Evolutionary conservation across 179 eudicot genomes (phyloP), one percentile per base, ranked within the genome.

Genomic region (Dionaea muscipula): DNA sequence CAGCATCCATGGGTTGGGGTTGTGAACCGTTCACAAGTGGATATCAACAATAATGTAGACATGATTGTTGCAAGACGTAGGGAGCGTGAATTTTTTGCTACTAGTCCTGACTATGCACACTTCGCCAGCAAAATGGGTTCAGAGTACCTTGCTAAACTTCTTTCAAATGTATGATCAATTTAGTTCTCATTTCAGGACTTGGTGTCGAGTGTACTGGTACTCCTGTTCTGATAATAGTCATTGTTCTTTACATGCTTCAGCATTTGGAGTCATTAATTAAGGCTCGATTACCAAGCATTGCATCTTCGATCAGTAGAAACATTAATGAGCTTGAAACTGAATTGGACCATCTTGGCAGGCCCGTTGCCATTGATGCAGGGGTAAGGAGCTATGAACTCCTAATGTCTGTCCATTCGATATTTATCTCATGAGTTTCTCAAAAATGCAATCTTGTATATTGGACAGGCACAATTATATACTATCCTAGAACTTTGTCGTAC

Each of bases 11-110:
- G 90, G 90, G 83, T 83, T 44, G 90, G 90, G 47, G 60, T 75
- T 56, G 90, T 83, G 41, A 82, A 82, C 51, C 81, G 81, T 21
- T 80, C 90, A 8, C 90, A 82, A 65, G 85, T 85, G 45, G 89
- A 82, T 56, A 65, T 75, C 20, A 82, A 77, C 60, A 79, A 55
- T 58, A 71, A 75, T 51, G 65, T 78, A 20, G 76, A 83, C 61
- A 79, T 83, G 79, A 62, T 77, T 60, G 77, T 68, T 55, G 85
- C 85, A 60, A 70, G 85, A 59, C 59, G 63, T 18, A 76, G 62
- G 19, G 90, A 83, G 71, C 72, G 64, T 56, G 81, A 77, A 50
- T 83, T 63, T 39, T 80, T 83, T 62, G 66, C 72, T 28, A 68
- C 61, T 31, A 83, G 74, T 60, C 80, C 81, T 55, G 85, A 83